phyloP scores from a whole-genome alignment of 352 stramenopile genomes.

The Globisporangium radiosum region DNA sequence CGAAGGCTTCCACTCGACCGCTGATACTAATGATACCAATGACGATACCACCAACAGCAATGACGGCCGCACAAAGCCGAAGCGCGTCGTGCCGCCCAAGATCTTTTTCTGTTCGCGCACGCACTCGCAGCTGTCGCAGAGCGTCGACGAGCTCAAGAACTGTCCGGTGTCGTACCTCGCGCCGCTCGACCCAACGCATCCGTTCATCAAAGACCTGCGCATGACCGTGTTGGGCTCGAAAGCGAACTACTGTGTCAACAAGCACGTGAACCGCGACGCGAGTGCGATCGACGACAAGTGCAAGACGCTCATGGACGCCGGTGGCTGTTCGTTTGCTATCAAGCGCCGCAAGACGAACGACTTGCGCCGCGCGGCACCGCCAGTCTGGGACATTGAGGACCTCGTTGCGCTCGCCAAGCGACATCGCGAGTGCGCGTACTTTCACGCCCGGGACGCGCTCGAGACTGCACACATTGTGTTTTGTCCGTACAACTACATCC shows the following conservation, averaged over 20 bases:
- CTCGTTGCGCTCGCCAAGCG: slow-evolving; percentile 64
- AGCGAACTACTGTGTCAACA: slow-evolving; percentile 75
- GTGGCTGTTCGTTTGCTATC: slow-evolving; percentile 47
- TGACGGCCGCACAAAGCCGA: neutral
- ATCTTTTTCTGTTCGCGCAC: slow-evolving; percentile 89
- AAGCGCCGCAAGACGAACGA: slow-evolving; percentile 51
- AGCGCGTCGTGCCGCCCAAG: slow-evolving; percentile 33
- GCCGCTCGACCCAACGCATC: slow-evolving; percentile 29
- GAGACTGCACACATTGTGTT: slow-evolving; percentile 74
- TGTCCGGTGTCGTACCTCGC: slow-evolving; percentile 57
- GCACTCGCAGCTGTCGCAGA: slow-evolving; percentile 80
- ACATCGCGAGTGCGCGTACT: slow-evolving; percentile 78
- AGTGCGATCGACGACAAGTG: slow-evolving; percentile 76
- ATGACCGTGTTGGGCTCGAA: slow-evolving; percentile 82
- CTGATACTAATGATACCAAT: neutral
- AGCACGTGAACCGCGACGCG: slow-evolving; percentile 53
- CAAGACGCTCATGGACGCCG: slow-evolving; percentile 39
- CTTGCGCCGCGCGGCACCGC: slow-evolving; percentile 35
- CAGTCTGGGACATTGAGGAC: slow-evolving; percentile 85
- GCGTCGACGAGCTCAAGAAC: slow-evolving; percentile 75
- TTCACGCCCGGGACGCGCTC: slow-evolving; percentile 43
- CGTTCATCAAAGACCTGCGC: slow-evolving; percentile 38
- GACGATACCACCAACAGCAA: neutral
- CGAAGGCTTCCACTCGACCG: slow-evolving; percentile 21
- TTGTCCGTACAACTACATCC: slow-evolving; percentile 86